A percentile compares a stretch with the other conserved stretches of the same genome.
These are phyloP conservation scores for Vanrija sp. DNA, from an alignment of 1,284 basidiomycete genomes.

Conservation along the genomic window DNA sequence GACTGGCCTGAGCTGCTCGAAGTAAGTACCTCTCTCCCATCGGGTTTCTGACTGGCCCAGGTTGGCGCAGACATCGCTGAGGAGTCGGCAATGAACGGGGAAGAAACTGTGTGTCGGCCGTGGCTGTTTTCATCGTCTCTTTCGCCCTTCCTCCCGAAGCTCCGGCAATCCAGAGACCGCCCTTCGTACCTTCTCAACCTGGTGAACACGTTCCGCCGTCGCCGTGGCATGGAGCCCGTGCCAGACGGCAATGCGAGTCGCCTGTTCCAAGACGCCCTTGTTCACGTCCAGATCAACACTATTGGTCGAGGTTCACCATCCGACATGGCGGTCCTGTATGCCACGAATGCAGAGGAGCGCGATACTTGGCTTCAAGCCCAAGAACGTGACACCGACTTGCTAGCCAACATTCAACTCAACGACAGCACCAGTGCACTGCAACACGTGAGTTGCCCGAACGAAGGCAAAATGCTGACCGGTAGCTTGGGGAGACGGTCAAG, in stretches of 20 bases:
- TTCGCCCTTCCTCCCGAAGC: constrained; percentile 7
- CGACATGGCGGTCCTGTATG: constrained; percentile 68
- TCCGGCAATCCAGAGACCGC: not conserved
- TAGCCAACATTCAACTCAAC: constrained; percentile 19
- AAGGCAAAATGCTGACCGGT: constrained; percentile 1
- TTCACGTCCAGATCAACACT: constrained; percentile 62
- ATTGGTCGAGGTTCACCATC: constrained; percentile 66
- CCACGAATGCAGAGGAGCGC: constrained; percentile 56
- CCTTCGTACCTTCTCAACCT: constrained; percentile 53
- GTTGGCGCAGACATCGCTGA: constrained; percentile 11
- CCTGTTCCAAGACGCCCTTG: constrained; percentile 59
- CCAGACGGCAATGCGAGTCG: constrained; percentile 45
- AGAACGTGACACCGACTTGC: constrained; percentile 24
- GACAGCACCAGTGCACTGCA: constrained; percentile 49
- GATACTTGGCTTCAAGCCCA: constrained; percentile 51
- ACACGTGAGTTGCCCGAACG: constrained; percentile 45
- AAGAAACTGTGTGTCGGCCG: constrained; percentile 32
- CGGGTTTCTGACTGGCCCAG: not conserved
- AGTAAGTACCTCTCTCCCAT: not conserved
- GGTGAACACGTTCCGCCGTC: constrained; percentile 60
- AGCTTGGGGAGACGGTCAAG: constrained; percentile 54
- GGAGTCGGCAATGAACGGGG: constrained; percentile 39
- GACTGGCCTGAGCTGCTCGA: constrained; percentile 66
- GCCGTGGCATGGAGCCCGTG: constrained; percentile 54
- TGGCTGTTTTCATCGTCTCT: constrained; percentile 64